These are phyloP conservation scores for Amanita exitialis DNA, from an alignment of 768 basidiomycete genomes.

Conservation along the genomic window DNA sequence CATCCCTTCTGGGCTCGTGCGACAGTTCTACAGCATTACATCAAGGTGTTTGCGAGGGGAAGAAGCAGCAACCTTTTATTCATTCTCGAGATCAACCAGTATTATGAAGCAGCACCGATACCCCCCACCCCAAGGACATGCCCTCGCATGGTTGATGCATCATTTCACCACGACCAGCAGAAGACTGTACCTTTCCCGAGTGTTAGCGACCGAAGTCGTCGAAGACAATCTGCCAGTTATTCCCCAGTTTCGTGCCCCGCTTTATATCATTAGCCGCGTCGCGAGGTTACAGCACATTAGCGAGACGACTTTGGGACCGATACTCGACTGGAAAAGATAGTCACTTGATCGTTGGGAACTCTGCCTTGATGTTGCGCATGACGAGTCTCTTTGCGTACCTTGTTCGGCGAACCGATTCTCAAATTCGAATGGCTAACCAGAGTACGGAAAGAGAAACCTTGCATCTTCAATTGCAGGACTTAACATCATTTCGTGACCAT, in stretches of 20 bases:
- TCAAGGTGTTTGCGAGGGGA: slow-evolving; percentile 15
- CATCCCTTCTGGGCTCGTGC: slow-evolving; percentile 34
- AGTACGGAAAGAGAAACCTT: slow-evolving; percentile 8
- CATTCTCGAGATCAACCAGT: slow-evolving; percentile 25
- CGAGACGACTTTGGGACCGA: slow-evolving; percentile 49
- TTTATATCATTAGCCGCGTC: slow-evolving; percentile 39
- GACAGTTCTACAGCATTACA: slow-evolving; percentile 36
- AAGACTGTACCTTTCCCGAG: slow-evolving; percentile 35
- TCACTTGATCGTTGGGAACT: slow-evolving; percentile 31
- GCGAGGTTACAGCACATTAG: slow-evolving; percentile 34
- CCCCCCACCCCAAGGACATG: slow-evolving; percentile 36
- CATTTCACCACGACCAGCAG: slow-evolving; percentile 27
- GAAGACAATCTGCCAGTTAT: slow-evolving; percentile 31
- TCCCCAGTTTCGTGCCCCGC: slow-evolving; percentile 29
- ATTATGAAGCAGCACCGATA: slow-evolving; percentile 27
- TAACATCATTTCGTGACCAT: slow-evolving; percentile 28
- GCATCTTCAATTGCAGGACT: slow-evolving; percentile 13
- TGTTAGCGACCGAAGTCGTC: slow-evolving; percentile 39
- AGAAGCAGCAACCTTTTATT: slow-evolving; percentile 37
- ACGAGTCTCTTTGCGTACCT: slow-evolving; percentile 33
- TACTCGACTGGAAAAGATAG: slow-evolving; percentile 34
- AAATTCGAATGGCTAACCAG: slow-evolving; percentile 2
- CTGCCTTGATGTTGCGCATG: slow-evolving; percentile 37
- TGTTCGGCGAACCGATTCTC: slow-evolving; percentile 11
- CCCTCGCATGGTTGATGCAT: slow-evolving; percentile 45